A percentile compares a stretch with the other conserved stretches of the same genome.
These are phyloP conservation scores for Colletotrichum musae DNA, from an alignment of 2,329 filamentous ascomycete species.

Conservation along the genomic window DNA sequence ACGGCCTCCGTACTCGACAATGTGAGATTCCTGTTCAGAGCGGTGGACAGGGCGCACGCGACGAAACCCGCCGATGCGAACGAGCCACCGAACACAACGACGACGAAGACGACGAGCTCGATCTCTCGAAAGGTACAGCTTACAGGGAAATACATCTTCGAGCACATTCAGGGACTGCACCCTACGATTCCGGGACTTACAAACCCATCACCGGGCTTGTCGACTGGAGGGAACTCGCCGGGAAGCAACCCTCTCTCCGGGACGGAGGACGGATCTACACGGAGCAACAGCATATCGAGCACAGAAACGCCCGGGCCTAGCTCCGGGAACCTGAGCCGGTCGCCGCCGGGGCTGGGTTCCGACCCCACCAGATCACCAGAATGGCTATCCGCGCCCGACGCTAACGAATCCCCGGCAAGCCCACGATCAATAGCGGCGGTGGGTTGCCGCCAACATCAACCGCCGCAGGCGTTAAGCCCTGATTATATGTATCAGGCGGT, in stretches of 20 bases:
- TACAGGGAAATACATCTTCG: constrained; percentile 27
- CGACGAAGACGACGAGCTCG: neutral
- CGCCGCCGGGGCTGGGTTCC: constrained; percentile 19
- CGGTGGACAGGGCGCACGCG: constrained; percentile 47
- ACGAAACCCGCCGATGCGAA: constrained; percentile 1
- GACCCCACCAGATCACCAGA: constrained; percentile 38
- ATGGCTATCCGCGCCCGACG: constrained; percentile 19
- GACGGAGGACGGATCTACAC: constrained; percentile 17
- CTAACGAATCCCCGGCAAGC: constrained; percentile 24
- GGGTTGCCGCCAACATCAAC: constrained; percentile 15
- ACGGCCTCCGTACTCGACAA: constrained; percentile 67
- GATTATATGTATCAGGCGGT: constrained; percentile 64
- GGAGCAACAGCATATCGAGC: constrained; percentile 20
- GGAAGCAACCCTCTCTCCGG: neutral
- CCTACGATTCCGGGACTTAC: constrained; percentile 21
- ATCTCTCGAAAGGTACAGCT: constrained; percentile 23
- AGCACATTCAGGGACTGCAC: constrained; percentile 23
- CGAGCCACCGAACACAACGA: constrained; percentile 3
- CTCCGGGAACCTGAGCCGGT: constrained; percentile 17
- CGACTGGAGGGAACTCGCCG: constrained; percentile 5
- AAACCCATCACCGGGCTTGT: constrained; percentile 9
- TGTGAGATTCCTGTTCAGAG: constrained; percentile 62
- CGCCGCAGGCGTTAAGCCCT: constrained; percentile 42
- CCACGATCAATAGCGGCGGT: constrained; percentile 2
- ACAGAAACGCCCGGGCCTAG: constrained; percentile 19